Percentiles rank a stretch among this genome's conserved stretches.
Conservation (phyloP, 352 stramenopile genomes). For the Globisporangium carolinianum region DNA sequence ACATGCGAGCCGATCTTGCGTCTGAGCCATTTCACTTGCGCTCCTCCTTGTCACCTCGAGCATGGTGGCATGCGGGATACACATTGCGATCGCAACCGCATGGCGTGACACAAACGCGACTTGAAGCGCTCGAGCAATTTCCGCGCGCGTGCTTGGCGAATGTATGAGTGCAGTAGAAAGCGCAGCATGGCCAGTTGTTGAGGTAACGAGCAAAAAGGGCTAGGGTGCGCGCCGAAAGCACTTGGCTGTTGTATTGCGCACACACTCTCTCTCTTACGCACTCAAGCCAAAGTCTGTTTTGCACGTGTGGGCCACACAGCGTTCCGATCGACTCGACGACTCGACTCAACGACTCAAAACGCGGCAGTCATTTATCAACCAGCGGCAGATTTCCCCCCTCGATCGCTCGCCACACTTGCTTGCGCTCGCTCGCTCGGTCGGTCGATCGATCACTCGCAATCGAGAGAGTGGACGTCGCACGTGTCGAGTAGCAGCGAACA, state of each 20-base stretch:
- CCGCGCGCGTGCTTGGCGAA: not conserved
- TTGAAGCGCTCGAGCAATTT: not conserved
- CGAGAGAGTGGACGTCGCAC: not conserved
- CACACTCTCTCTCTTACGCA: not conserved
- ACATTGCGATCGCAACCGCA: no score
- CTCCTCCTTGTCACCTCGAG: no score
- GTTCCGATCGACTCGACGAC: no score
- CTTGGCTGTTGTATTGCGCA: not conserved
- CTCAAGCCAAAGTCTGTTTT: not conserved
- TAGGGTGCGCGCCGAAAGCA: not conserved
- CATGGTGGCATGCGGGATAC: no score
- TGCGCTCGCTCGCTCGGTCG: not conserved
- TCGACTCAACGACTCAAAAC: no score
- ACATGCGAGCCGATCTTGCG: not conserved
- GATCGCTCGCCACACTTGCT: not conserved
- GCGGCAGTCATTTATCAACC: not conserved
- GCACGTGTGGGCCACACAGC: not conserved
- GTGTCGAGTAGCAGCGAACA: no score
- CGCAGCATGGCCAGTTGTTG: not conserved
- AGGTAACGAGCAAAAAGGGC: not conserved
- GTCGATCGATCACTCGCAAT: not conserved
- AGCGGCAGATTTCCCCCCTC: constrained; percentile 1
- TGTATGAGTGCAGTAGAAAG: not conserved
- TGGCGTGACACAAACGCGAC: not conserved
- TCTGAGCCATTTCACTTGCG: not conserved